Conservation (phyloP, 2,329 filamentous ascomycete genomes). For the Lachnellula hyalina region DNA sequence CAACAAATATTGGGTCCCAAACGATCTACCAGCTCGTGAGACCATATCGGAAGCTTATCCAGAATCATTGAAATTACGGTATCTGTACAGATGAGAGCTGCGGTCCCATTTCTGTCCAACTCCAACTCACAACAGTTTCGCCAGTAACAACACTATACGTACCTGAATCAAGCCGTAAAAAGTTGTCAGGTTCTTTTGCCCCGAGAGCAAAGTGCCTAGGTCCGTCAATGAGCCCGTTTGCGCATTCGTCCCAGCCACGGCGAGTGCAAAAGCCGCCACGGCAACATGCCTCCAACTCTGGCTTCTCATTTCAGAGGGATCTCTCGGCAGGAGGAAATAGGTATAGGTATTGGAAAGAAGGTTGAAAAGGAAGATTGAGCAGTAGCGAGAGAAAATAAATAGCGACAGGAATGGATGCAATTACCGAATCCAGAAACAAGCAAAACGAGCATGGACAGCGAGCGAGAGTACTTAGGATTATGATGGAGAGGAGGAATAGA, state of each 20-base stretch:
- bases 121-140: not conserved
- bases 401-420: constrained; percentile 1
- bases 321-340: not conserved
- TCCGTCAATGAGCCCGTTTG: constrained; percentile 27
- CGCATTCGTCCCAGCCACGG: constrained; percentile 14
- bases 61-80: not conserved
- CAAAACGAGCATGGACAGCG: not conserved
- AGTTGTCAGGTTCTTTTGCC: constrained; percentile 38
- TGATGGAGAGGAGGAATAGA: not conserved
- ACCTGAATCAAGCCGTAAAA: constrained; percentile 42
- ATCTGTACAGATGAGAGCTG: not conserved
- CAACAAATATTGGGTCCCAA: not conserved
- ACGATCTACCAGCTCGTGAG: not conserved
- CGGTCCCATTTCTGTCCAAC: not conserved
- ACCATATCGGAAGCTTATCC: not conserved
- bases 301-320: constrained; percentile 10
- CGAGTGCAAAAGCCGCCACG: constrained; percentile 11
- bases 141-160: constrained; percentile 3
- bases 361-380: not conserved
- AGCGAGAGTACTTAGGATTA: not conserved
- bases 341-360: not conserved
- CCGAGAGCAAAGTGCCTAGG: constrained; percentile 36
- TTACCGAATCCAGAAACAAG: not conserved
- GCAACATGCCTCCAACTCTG: constrained; percentile 16
- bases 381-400: not conserved